Percentiles rank a stretch among this genome's conserved stretches.
Evolutionary conservation across 73 alveolate genomes (phyloP).

Genomic region (Tetrahymena elliotti): DNA sequence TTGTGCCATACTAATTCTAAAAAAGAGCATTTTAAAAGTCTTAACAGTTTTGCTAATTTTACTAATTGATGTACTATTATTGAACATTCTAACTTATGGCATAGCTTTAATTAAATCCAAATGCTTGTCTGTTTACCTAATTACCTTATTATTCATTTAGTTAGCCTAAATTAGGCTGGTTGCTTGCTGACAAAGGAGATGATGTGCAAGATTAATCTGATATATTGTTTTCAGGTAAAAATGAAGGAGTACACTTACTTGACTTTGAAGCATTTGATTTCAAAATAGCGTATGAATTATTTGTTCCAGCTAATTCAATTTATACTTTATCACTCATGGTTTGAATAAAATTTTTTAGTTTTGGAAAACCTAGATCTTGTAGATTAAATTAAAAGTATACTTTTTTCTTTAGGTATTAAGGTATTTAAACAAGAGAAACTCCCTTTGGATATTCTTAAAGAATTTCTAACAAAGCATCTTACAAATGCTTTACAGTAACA

Average conservation of each 20-base stretch:
- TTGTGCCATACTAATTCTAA: not conserved
- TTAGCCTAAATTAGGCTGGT: not conserved
- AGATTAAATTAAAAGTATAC: not conserved
- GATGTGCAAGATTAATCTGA: not conserved
- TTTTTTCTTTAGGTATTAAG: not conserved
- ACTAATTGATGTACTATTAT: not conserved
- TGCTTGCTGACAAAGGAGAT: not conserved
- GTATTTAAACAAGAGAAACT: not conserved
- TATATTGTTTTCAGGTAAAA: not conserved
- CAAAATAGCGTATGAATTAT: not conserved
- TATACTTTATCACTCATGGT: not conserved
- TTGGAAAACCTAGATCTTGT: not conserved
- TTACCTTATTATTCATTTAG: not conserved
- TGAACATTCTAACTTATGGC: not conserved
- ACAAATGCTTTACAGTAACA: not conserved
- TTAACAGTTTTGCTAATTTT: not conserved
- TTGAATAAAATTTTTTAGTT: not conserved
- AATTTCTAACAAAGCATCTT: not conserved
- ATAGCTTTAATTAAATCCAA: not conserved
- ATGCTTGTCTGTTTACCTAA: not conserved
- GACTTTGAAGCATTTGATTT: not conserved
- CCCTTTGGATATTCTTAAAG: not conserved
- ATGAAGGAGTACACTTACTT: not conserved
- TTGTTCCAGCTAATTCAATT: not conserved
- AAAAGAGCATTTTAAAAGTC: not conserved